phyloP scores from a whole-genome alignment of 1,284 basidiomycete genomes.

The Fomitiporia mediterranea region DNA sequence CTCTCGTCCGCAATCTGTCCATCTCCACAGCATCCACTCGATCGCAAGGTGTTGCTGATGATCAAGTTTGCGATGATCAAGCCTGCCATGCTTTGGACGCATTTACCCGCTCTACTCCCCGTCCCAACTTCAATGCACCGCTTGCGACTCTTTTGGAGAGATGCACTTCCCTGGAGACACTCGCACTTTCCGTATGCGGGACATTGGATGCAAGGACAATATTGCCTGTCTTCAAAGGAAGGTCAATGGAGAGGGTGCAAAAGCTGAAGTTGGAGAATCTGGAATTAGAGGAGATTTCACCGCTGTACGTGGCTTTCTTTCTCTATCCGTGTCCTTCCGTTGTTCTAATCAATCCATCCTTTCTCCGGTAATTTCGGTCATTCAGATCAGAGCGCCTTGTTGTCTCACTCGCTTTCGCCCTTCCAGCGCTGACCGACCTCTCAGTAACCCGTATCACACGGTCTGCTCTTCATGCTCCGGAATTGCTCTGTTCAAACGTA shows the following conservation, averaged over 20 bases:
- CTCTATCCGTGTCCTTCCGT: neutral
- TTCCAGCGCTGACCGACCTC: slow-evolving; percentile 51
- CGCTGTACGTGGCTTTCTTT: slow-evolving; percentile 46
- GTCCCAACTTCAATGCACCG: slow-evolving; percentile 34
- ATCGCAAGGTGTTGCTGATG: no score
- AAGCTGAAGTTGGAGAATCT: slow-evolving; percentile 53
- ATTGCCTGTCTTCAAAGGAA: slow-evolving; percentile 44
- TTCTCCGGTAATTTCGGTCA: neutral
- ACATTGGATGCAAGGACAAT: slow-evolving; percentile 43
- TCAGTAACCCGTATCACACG: slow-evolving; percentile 61
- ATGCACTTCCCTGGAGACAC: slow-evolving; percentile 44
- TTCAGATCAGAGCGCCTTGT: slow-evolving; percentile 64
- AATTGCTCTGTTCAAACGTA: slow-evolving; percentile 50
- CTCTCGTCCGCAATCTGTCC: slow-evolving; percentile 51
- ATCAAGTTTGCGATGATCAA: slow-evolving; percentile 6
- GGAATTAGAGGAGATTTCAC: slow-evolving; percentile 45
- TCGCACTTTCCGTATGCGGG: slow-evolving; percentile 49
- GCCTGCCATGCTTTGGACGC: neutral
- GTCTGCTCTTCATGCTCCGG: slow-evolving; percentile 54
- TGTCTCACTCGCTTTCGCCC: slow-evolving; percentile 61
- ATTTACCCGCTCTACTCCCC: slow-evolving; percentile 11
- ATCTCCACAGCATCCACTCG: slow-evolving; percentile 46
- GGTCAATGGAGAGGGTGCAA: slow-evolving; percentile 39
- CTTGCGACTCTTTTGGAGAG: slow-evolving; percentile 46
- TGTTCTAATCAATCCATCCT: no score